Conservation (phyloP, 2,329 filamentous ascomycete genomes). For the Exophiala calicioides region DNA sequence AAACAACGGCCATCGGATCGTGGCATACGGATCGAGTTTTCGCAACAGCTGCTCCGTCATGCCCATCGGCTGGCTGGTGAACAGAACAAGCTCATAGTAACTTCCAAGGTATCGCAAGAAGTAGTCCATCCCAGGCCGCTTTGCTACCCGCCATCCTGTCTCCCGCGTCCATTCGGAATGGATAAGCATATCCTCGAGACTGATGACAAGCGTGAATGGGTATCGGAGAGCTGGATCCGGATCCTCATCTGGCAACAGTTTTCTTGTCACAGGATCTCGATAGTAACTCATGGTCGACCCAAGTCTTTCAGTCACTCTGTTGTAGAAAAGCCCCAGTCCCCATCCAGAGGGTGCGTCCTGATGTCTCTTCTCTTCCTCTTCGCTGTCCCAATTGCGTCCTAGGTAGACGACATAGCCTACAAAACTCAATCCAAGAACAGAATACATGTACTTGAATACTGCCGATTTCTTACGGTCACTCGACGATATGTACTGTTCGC, state of each 20-base stretch:
- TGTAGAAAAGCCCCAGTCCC: constrained; percentile 73
- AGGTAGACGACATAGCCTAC: constrained; percentile 69
- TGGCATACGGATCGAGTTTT: constrained; percentile 92
- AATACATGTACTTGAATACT: constrained; percentile 74
- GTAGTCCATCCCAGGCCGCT: constrained; percentile 93
- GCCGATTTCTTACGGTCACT: constrained; percentile 77
- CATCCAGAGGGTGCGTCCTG: constrained; percentile 78
- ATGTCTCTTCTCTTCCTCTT: constrained; percentile 70
- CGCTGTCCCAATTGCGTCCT: constrained; percentile 80
- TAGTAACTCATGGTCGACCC: constrained; percentile 83
- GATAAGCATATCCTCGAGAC: constrained; percentile 88
- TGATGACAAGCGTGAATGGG: constrained; percentile 89
- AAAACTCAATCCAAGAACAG: constrained; percentile 57
- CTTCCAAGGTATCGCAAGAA: constrained; percentile 95
- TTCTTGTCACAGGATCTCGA: constrained; percentile 91
- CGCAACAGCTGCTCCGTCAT: constrained; percentile 84
- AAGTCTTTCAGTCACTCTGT: constrained; percentile 73
- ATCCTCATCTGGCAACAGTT: constrained; percentile 71
- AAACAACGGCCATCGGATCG: constrained; percentile 93
- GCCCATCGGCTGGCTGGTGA: constrained; percentile 82
- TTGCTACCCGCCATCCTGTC: constrained; percentile 92
- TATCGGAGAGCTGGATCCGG: constrained; percentile 74
- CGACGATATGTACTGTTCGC: constrained; percentile 85
- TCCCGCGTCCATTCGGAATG: constrained; percentile 94
- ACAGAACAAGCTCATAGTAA: constrained; percentile 97